These are phyloP conservation scores for Aspergillus jensenii DNA, from an alignment of 2,329 filamentous ascomycete genomes.

Conservation along the genomic window DNA sequence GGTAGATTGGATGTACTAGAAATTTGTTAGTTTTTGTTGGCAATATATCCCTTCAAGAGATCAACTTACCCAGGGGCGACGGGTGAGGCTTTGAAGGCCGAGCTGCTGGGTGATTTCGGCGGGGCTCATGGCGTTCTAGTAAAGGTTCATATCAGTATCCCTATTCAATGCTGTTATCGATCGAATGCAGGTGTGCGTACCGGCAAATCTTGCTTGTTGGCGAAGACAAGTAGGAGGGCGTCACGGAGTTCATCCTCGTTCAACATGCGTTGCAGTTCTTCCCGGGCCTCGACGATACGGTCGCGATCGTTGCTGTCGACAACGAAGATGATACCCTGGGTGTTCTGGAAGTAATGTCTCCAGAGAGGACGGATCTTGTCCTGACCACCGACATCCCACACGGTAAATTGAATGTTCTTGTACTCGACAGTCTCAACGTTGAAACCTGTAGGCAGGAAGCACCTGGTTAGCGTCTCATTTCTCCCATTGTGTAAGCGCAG, in stretches of 20 bases:
- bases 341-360: slow-evolving; percentile 99
- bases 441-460: slow-evolving; percentile 68
- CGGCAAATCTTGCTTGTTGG: slow-evolving; percentile 99
- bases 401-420: slow-evolving; percentile 99
- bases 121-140: slow-evolving; percentile 97
- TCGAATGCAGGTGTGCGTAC: slow-evolving; percentile 55
- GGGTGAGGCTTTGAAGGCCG: slow-evolving; percentile 96
- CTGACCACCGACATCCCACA: slow-evolving; percentile 99
- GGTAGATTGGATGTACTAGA: slow-evolving; percentile 97
- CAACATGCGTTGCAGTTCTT: slow-evolving; percentile 96
- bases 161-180: background rate
- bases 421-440: slow-evolving; percentile 99
- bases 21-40: background rate
- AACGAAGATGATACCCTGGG: slow-evolving; percentile 99
- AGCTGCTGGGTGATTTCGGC: slow-evolving; percentile 99
- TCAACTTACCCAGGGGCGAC: slow-evolving; percentile 91
- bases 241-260: slow-evolving; percentile 99
- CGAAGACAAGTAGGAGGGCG: slow-evolving; percentile 93
- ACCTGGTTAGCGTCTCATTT: slow-evolving; percentile 12
- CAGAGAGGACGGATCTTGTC: slow-evolving; percentile 99
- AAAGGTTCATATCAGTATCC: slow-evolving; percentile 30
- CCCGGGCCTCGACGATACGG: slow-evolving; percentile 93
- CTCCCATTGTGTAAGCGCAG: background rate
- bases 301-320: slow-evolving; percentile 99
- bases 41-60: slow-evolving; percentile 11